Evolutionary conservation across 495 filamentous ascomycete species (phyloP), one percentile per base, ranked within the genome.

Genomic region (Talaromyces nanjingensis): DNA sequence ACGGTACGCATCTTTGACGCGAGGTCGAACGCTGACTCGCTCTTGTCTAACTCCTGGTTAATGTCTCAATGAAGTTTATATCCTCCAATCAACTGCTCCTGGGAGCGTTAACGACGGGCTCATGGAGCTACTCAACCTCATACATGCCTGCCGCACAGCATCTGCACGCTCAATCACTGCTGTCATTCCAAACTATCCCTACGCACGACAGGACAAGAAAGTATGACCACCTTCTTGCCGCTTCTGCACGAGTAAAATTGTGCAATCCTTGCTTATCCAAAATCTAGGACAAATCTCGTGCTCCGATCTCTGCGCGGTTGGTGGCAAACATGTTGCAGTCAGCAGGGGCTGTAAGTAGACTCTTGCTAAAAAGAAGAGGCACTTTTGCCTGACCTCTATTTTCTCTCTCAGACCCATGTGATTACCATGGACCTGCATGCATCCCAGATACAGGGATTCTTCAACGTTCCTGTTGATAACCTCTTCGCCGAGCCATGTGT

Each of bases 401-500:
- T 58, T 11, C 18, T 16, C 11, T 49, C 14, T 53, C 88, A 91
- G n/a, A 90, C 93, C 73, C 91, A 93, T 71, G 68, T 96, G 66
- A 88, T 96, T 65, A 94, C 91, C 3, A 90, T 75, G 82, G 91
- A 96, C 71, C 80, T 96, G 25, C 91, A 96, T 68, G 91, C 93
- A 69, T 90, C 91, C 62, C 91, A 94, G 74, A 93, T 93, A 69
- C 91, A 96, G 71, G 91, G 91, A 49, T 96, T 93, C 76, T 94
- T 96, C 68, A 91, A 93, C 67, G 91, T 93, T 53, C 90, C 90
- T 6, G 91, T 94, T 62, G 91, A 96, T 31, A 65, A 96, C 68
- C 79, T 96, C 11, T 91, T 91, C 69, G 91, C 88, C 18, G 81
- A 89, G 60, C 85, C 89, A 31, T 74, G 91, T 34, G 79, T 94